Evolutionary conservation across 768 basidiomycete species (phyloP), one percentile per base, ranked within the genome.

Genomic region (Chalciporus sphaerocephalus): DNA sequence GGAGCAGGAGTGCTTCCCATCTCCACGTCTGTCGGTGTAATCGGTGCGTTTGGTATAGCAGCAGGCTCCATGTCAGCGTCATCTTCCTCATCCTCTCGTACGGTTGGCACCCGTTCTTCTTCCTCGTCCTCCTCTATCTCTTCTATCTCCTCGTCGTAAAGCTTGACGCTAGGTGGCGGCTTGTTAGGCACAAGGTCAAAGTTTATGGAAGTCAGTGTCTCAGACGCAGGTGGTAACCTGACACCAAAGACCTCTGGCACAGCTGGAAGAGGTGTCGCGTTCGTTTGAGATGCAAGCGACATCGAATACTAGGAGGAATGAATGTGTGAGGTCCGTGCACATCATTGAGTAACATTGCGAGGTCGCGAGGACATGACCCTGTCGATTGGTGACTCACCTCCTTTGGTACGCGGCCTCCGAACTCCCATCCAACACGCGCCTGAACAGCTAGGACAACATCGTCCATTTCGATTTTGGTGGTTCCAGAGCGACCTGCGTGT

Each of bases 201-300:
- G 73, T 92, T 85, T 53, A 92, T 79, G 17, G 83, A 71, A 13
- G 87, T 85, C 37, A 92, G 75, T 46, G 86, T 83, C 10, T 92
- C 86, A n/a, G 60, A 53, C 18, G 68, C 44, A 11, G 77, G 76
- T 2, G 90, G 90, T n/a, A 92, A 68, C 16, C 90, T 82, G 40
- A 92, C 81, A 27, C 90, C 90, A 65, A 91, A 92, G 3, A 89
- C 84, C 65, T 92, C 90, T 6, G 87, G 86, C n/a, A 92, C 87
- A 2, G 86, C 65, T 23, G 90, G 91, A 16, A 92, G 75, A 3
- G 89, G 85, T 28, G 76, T 74, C 11, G 87, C 78, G 61, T 92
- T 92, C 33, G 87, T 88, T 64, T 91, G 86, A 1, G 85, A 77
- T 10, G 91, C 91, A 24, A 92, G 73, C 12, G 90, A 87, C 38